Evolutionary conservation across 768 basidiomycete genomes (phyloP).

Genomic region (Tylopilus felleus): DNA sequence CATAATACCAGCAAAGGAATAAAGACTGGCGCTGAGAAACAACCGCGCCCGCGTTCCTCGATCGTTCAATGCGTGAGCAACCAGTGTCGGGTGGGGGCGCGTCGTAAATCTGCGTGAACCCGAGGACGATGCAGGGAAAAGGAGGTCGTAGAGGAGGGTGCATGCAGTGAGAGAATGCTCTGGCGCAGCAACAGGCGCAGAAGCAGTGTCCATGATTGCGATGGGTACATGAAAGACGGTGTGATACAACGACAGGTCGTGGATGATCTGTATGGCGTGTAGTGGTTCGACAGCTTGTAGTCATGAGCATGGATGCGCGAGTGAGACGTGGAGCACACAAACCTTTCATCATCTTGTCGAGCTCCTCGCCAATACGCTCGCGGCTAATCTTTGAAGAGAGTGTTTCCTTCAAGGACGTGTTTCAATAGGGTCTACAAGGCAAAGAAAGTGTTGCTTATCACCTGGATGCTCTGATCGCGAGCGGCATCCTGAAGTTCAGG

Average conservation of each 20-base stretch:
- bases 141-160: slow-evolving; percentile 53
- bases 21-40: slow-evolving; percentile 76
- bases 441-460: slow-evolving; percentile 20
- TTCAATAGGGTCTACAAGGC: background rate
- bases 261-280: slow-evolving; percentile 69
- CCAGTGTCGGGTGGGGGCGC: slow-evolving; percentile 36
- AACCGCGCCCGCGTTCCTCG: slow-evolving; percentile 50
- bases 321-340: background rate
- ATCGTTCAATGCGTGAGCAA: slow-evolving; percentile 30
- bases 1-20: slow-evolving; percentile 60
- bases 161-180: slow-evolving; percentile 51
- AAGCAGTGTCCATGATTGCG: slow-evolving; percentile 41
- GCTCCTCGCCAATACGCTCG: slow-evolving; percentile 88
- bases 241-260: slow-evolving; percentile 65
- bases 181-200: slow-evolving; percentile 39
- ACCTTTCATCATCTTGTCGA: slow-evolving; percentile 95
- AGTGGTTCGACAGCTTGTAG: slow-evolving; percentile 68
- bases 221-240: slow-evolving; percentile 60
- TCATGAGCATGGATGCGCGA: slow-evolving; percentile 2
- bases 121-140: slow-evolving; percentile 25
- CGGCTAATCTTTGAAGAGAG: slow-evolving; percentile 79
- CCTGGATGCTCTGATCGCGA: slow-evolving; percentile 61
- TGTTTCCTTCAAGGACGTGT: slow-evolving; percentile 43
- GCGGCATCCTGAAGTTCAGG: slow-evolving; percentile 62
- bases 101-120: slow-evolving; percentile 12